Base-by-base conservation (phyloP, 2,329 filamentous ascomycete genomes). In the Penicillium expansum region DNA sequence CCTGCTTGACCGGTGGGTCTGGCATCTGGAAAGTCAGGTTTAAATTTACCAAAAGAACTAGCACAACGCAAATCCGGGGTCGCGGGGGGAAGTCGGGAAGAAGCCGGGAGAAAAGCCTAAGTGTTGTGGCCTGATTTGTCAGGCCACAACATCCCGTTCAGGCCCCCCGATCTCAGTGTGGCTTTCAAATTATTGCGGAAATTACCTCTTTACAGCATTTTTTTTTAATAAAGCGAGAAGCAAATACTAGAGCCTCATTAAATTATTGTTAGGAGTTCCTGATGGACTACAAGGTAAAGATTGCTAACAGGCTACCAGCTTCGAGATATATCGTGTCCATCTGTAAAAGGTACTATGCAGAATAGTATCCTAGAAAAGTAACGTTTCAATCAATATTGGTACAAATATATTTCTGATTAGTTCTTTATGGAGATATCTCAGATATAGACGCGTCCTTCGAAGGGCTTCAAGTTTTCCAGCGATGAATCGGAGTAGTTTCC, bases 401-500 rank as follows among this genome's bases (percentile, higher is more conserved):
- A 10, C 7, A 2, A 33, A 16, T 10, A 16, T 16, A 22, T 45
- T 8, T 2, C 7, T 20, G 11, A 14, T 20, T 16, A 1, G 29
- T 11, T 1, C 3, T 45, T 4, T 16, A 14, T 32, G 14, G 10
- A 24, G 10, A 24, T 9, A n/a, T 18, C 8, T 55, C 38, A 55
- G 14, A 67, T 30, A 39, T 67, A 67, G n/a, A 67, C 60, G 11
- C 64, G 51, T 11, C 64, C 64, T 45, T 67, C 64, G 20, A 58
- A 67, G 1, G 64, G 62, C n/a, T 55, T 45, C 20, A 66, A 18
- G 3, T 30, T 59, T 8, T 54, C 52, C 22, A 27, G 24, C 3
- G 13, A 13, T 5, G 55, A 44, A n/a, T 32, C 30, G 0, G 37
- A 20, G 51, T 59, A 67, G 52, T 64, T 67, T 42, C 58, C 57